phyloP scores from a whole-genome alignment of 2,329 filamentous ascomycete genomes.

The Trichoderma sp. region DNA sequence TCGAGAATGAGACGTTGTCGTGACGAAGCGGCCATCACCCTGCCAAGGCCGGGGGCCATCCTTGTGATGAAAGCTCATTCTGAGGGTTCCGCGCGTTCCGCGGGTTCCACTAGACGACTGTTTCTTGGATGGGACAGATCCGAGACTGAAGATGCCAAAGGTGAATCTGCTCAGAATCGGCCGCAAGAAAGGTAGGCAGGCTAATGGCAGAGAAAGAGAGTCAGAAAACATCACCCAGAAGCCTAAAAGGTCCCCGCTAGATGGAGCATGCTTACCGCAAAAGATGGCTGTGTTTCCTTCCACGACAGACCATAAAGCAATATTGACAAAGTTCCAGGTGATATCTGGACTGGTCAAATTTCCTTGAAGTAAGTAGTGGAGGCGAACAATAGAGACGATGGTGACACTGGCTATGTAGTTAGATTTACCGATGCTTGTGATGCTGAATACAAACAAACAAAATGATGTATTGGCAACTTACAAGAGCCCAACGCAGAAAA shows the following conservation, averaged over 20 bases:
- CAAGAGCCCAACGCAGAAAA: slow-evolving; percentile 34
- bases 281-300: slow-evolving; percentile 33
- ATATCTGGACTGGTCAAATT: slow-evolving; percentile 30
- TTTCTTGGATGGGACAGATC: neutral
- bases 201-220: slow-evolving; percentile 1
- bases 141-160: slow-evolving; percentile 22
- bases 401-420: slow-evolving; percentile 23
- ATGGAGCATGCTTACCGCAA: slow-evolving; percentile 27
- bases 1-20: slow-evolving; percentile 14
- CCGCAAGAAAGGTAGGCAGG: slow-evolving; percentile 27
- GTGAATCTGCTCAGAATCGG: slow-evolving; percentile 20
- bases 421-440: neutral
- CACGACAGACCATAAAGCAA: slow-evolving; percentile 31
- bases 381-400: slow-evolving; percentile 27
- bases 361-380: slow-evolving; percentile 24
- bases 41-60: slow-evolving; percentile 19
- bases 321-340: slow-evolving; percentile 33
- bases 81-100: neutral
- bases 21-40: slow-evolving; percentile 11
- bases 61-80: neutral
- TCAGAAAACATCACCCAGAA: neutral
- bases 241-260: neutral
- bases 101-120: slow-evolving; percentile 1
- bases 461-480: slow-evolving; percentile 23
- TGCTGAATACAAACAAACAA: neutral